Evolutionary conservation across 108 stramenopile species (phyloP).

Genomic region (Nannochloropsis salina): DNA sequence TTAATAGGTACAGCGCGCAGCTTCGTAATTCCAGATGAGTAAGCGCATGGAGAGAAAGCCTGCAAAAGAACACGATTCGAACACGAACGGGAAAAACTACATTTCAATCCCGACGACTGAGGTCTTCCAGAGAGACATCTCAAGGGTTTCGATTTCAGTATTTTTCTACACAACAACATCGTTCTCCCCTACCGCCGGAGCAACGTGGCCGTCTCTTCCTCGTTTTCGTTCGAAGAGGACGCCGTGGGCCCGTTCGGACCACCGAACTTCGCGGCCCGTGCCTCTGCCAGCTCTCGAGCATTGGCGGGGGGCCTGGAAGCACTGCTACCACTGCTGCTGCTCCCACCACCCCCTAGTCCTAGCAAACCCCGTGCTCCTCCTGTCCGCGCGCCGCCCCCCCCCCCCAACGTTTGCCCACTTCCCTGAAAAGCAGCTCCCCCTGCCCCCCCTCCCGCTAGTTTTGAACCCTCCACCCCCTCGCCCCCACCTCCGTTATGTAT

Average conservation of each 20-base stretch:
- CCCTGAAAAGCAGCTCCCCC: background rate
- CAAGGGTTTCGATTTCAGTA: too few relatives aligned
- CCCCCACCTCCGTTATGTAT: constrained; percentile 17
- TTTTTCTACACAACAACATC: too few relatives aligned
- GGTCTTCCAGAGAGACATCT: too few relatives aligned
- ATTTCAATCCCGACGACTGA: too few relatives aligned
- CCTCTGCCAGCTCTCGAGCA: background rate
- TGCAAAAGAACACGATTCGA: too few relatives aligned
- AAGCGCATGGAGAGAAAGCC: too few relatives aligned
- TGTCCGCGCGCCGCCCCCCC: background rate
- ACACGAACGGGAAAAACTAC: too few relatives aligned
- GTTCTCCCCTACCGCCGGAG: background rate
- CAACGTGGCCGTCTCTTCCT: background rate
- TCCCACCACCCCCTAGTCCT: background rate
- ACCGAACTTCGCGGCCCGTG: background rate
- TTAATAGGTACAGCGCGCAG: too few relatives aligned
- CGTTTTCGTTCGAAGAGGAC: background rate
- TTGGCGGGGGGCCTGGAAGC: background rate
- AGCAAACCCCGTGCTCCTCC: background rate
- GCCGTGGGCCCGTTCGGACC: constrained; percentile 5
- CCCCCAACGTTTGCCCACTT: background rate
- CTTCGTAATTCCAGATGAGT: too few relatives aligned
- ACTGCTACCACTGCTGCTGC: background rate
- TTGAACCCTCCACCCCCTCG: background rate
- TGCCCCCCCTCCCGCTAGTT: background rate